phyloP scores from a whole-genome alignment of 2,329 filamentous ascomycete species.

The Exophiala bonariae region DNA sequence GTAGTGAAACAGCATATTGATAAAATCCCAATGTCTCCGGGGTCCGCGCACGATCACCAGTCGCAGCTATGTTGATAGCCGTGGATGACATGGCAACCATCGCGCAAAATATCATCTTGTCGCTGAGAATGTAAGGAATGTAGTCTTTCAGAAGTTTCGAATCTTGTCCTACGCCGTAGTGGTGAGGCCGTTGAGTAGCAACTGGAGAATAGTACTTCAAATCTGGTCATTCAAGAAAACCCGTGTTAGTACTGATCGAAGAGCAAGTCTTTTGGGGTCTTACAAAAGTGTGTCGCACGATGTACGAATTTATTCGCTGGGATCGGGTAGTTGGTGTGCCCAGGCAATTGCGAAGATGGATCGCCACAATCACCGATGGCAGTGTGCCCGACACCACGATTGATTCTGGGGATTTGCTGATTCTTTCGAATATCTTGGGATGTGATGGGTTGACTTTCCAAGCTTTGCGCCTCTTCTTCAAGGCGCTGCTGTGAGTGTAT shows the following conservation, averaged over 20 bases:
- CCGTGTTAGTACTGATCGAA: background rate
- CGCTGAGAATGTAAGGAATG: constrained; percentile 18
- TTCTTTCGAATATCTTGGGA: background rate
- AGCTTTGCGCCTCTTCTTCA: too few species aligned
- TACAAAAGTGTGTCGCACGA: constrained; percentile 11
- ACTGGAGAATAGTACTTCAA: constrained; percentile 14
- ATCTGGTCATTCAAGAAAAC: constrained; percentile 1
- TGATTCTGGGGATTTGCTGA: background rate
- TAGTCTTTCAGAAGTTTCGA: constrained; percentile 11
- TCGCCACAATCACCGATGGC: background rate
- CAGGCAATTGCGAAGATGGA: background rate
- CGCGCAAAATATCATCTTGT: constrained; percentile 14
- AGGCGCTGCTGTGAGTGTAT: too few species aligned
- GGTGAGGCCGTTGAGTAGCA: constrained; percentile 12
- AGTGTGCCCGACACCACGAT: background rate
- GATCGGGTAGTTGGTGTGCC: constrained; percentile 2
- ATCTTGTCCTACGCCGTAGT: constrained; percentile 12
- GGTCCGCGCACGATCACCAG: constrained; percentile 10
- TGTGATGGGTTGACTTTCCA: too few species aligned
- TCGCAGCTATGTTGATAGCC: constrained; percentile 11
- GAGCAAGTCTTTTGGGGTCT: background rate
- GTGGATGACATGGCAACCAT: constrained; percentile 12
- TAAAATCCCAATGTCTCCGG: constrained; percentile 13
- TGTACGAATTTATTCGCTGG: constrained; percentile 8
- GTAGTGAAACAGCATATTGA: constrained; percentile 10